Conservation (phyloP, 1,284 basidiomycete species). For the Tilletia setariae region DNA sequence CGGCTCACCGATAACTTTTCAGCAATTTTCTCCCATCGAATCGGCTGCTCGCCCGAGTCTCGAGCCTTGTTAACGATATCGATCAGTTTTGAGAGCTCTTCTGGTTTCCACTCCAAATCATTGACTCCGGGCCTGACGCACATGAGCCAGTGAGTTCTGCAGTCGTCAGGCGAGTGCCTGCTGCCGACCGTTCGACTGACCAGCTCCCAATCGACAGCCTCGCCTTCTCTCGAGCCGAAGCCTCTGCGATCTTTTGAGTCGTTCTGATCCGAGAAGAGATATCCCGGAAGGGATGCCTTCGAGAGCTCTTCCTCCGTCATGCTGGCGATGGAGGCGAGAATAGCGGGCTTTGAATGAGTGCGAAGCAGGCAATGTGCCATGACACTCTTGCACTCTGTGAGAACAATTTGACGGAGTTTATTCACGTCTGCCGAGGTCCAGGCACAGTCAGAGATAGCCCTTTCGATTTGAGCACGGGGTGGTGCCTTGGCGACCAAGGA, state of each 20-base stretch:
- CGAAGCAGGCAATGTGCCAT: slow-evolving; percentile 4
- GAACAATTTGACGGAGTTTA: neutral
- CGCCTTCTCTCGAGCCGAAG: neutral
- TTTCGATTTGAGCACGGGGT: neutral
- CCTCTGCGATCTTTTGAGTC: neutral
- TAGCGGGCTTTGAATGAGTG: neutral
- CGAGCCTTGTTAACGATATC: neutral
- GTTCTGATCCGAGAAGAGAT: neutral
- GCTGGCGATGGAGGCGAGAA: neutral
- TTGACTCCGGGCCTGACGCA: neutral
- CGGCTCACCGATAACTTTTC: neutral
- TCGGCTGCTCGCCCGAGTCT: neutral
- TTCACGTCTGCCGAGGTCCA: neutral
- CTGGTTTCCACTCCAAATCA: neutral
- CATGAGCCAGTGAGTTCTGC: slow-evolving; percentile 10
- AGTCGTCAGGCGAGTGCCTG: slow-evolving; percentile 1
- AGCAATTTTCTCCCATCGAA: neutral
- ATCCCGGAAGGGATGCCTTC: neutral
- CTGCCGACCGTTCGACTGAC: slow-evolving; percentile 1
- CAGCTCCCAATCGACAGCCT: neutral
- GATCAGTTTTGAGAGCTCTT: neutral
- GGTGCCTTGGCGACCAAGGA: neutral
- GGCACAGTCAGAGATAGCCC: neutral
- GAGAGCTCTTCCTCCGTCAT: neutral
- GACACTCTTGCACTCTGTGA: slow-evolving; percentile 9